A percentile compares a stretch with the other conserved stretches of the same genome.
These are phyloP conservation scores for Stipa capillata DNA, from an alignment of 176 grass and related monocot species.

Conservation along the genomic window DNA sequence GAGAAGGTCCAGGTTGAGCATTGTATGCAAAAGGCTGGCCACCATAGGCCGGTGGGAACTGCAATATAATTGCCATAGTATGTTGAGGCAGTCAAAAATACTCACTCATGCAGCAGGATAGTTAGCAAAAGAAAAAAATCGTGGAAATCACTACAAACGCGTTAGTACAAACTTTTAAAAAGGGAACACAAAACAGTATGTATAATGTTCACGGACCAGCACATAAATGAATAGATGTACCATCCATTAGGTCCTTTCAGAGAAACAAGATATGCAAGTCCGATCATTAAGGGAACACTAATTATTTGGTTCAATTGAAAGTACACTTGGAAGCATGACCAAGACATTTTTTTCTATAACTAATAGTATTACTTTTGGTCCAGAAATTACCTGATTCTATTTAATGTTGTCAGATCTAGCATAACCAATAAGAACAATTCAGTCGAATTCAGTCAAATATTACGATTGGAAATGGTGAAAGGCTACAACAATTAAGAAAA, in stretches of 20 bases:
- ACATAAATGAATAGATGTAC: neutral
- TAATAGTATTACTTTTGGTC: neutral
- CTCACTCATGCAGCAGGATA: neutral
- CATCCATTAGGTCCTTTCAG: too few species aligned
- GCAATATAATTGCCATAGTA: conserved; percentile 8
- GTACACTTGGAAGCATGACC: neutral
- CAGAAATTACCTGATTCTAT: too few species aligned
- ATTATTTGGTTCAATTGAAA: neutral
- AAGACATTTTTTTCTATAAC: neutral
- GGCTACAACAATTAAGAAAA: neutral
- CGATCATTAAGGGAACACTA: neutral
- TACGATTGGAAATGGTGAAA: neutral
- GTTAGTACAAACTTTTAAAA: neutral
- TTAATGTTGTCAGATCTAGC: too few species aligned
- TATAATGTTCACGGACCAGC: neutral
- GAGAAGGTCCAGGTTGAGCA: conserved; percentile 43
- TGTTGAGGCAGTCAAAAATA: neutral
- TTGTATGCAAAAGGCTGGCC: conserved; percentile 48
- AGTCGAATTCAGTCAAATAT: too few species aligned
- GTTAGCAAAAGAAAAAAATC: neutral
- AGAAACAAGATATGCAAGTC: too few species aligned
- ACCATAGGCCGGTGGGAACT: conserved; percentile 51
- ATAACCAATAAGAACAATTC: too few species aligned
- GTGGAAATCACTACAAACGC: neutral
- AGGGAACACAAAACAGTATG: neutral